A percentile compares a stretch with the other conserved stretches of the same genome.
Evolutionary conservation across 148 eudicot genomes (phyloP).

Genomic region (Talinum fruticosum): DNA sequence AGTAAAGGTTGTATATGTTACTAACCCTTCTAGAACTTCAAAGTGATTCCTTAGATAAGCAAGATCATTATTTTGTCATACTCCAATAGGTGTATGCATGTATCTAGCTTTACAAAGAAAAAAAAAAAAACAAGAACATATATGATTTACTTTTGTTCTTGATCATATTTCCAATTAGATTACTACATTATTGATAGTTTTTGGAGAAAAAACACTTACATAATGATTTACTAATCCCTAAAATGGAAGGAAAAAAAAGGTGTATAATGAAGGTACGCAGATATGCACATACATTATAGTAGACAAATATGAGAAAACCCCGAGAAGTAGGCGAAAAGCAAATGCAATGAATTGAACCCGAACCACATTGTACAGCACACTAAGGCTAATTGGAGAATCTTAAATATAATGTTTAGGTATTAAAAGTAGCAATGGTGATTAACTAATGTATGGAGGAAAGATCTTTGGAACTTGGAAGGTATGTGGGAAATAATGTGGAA

Average conservation of each 20-base stretch:
- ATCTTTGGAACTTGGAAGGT: slow-evolving; percentile 25
- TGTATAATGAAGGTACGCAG: neutral
- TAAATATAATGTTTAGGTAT: slow-evolving; percentile 14
- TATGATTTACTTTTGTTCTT: neutral
- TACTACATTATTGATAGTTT: neutral
- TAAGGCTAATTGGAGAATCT: slow-evolving; percentile 19
- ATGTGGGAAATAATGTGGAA: slow-evolving; percentile 12
- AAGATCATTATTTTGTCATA: neutral
- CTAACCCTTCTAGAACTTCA: neutral
- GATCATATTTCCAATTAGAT: neutral
- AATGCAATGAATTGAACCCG: slow-evolving; percentile 24
- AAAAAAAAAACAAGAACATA: too few species aligned
- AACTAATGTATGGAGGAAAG: slow-evolving; percentile 2
- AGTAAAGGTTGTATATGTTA: neutral
- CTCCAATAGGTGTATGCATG: neutral
- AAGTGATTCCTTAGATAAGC: neutral
- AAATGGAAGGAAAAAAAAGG: neutral
- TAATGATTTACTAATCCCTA: neutral
- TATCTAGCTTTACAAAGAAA: neutral
- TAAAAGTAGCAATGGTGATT: neutral
- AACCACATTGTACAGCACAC: neutral
- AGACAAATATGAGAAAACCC: slow-evolving; percentile 22
- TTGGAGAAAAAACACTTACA: too few species aligned
- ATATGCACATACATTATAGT: neutral
- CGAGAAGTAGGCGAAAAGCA: slow-evolving; percentile 17